phyloP scores from a whole-genome alignment of 257 asterid genomes.

The Nicotiana benthamiana region DNA sequence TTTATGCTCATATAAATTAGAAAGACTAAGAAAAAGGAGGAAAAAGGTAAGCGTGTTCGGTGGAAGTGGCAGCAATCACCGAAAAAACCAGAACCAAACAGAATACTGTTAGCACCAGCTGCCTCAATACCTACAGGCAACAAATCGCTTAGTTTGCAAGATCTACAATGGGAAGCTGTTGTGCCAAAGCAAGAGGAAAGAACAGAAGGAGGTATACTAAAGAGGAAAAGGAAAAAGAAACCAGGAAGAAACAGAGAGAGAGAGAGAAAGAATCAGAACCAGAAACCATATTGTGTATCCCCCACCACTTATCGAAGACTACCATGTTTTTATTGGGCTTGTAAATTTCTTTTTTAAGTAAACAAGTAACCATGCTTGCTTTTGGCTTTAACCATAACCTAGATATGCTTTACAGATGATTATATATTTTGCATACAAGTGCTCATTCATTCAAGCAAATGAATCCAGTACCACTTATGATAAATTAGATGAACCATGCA shows the following conservation, averaged over 20 bases:
- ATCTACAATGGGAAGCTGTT: background rate
- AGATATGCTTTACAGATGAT: background rate
- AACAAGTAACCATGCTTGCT: background rate
- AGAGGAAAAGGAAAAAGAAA: background rate
- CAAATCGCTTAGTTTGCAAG: background rate
- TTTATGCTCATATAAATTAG: background rate
- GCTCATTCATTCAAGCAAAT: background rate
- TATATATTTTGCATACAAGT: background rate
- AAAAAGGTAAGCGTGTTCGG: too few species aligned
- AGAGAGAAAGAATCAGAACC: too few species aligned
- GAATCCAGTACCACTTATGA: background rate
- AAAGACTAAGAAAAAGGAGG: too few species aligned
- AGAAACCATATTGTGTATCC: too few species aligned
- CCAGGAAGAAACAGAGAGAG: too few species aligned
- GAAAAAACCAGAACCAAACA: background rate
- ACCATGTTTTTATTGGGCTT: too few species aligned
- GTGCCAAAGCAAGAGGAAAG: background rate
- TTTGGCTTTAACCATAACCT: background rate
- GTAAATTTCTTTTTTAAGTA: too few species aligned
- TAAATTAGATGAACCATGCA: background rate
- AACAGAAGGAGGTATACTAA: background rate
- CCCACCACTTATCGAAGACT: too few species aligned
- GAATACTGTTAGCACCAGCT: background rate
- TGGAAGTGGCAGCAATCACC: too few species aligned
- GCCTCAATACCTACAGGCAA: background rate